phyloP scores from a whole-genome alignment of 345 rosid species.

The Laguncularia racemosa region DNA sequence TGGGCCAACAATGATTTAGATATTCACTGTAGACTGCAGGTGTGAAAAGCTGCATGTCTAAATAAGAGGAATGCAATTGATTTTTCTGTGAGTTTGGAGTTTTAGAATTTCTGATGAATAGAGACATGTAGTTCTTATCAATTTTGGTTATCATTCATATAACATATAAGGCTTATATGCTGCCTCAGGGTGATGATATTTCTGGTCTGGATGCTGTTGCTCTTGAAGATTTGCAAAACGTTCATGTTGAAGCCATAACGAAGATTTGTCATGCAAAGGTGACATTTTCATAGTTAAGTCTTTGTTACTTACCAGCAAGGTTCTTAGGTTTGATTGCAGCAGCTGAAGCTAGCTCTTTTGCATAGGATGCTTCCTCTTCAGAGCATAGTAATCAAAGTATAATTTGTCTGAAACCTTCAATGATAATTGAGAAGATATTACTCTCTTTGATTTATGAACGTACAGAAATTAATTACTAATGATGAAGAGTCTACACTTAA shows the following conservation, averaged over 20 bases:
- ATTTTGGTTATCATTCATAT: not conserved
- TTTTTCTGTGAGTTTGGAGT: too few species aligned
- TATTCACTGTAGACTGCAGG: too few species aligned
- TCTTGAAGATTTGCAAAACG: conserved; percentile 51
- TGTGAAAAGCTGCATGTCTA: too few species aligned
- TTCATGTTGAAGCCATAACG: conserved; percentile 50
- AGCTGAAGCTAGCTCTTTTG: conserved; percentile 62
- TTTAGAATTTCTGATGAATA: not conserved
- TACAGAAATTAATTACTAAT: too few species aligned
- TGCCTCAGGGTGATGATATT: conserved; percentile 47
- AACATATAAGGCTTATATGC: not conserved
- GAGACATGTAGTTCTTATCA: not conserved
- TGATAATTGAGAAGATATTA: too few species aligned
- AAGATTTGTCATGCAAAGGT: conserved; percentile 55
- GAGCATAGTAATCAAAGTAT: not conserved
- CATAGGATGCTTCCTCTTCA: conserved; percentile 66
- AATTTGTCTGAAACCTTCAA: too few species aligned
- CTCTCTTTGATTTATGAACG: too few species aligned
- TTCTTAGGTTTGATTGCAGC: conserved; percentile 58
- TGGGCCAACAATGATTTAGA: too few species aligned
- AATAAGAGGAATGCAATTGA: too few species aligned
- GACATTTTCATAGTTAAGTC: not conserved
- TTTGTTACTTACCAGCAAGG: conserved; percentile 60
- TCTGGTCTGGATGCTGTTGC: conserved; percentile 27
- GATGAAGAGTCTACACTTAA: too few species aligned